Evolutionary conservation across 768 basidiomycete species (phyloP).

Genomic region (Tricholoma flavovirens): DNA sequence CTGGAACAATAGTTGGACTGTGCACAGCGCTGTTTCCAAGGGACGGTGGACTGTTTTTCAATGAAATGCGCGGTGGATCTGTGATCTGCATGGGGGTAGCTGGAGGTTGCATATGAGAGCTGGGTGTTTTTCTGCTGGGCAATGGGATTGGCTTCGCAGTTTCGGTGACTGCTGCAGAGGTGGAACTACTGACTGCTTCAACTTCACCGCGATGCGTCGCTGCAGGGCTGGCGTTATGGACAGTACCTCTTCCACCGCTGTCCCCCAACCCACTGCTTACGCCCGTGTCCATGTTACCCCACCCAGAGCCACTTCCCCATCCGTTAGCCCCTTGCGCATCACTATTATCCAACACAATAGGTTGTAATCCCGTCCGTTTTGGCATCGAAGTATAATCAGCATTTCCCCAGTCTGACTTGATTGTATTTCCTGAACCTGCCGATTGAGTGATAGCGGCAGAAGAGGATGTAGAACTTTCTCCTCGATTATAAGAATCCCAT

Average conservation of each 20-base stretch:
- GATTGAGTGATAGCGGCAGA: not conserved
- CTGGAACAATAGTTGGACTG: not conserved
- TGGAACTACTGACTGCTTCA: not conserved
- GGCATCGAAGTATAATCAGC: not conserved
- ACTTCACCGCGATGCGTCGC: not conserved
- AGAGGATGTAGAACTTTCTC: not conserved
- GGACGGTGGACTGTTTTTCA: constrained; percentile 10
- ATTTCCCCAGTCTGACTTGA: not conserved
- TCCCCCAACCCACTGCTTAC: not conserved
- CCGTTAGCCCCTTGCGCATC: not conserved
- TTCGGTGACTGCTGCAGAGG: not conserved
- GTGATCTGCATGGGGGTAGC: not conserved
- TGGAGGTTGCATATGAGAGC: not conserved
- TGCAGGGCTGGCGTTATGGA: not conserved
- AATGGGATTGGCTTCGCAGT: not conserved
- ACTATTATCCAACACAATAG: not conserved
- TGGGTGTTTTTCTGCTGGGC: not conserved
- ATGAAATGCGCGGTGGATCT: not conserved
- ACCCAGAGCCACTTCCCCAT: not conserved
- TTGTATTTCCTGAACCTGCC: not conserved
- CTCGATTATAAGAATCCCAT: not conserved
- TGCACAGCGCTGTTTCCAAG: constrained; percentile 6
- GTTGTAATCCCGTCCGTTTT: not conserved
- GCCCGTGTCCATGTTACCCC: not conserved
- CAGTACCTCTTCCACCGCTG: not conserved